Base-by-base conservation (phyloP, 1,284 basidiomycete species). In the Tilletia horrida region DNA sequence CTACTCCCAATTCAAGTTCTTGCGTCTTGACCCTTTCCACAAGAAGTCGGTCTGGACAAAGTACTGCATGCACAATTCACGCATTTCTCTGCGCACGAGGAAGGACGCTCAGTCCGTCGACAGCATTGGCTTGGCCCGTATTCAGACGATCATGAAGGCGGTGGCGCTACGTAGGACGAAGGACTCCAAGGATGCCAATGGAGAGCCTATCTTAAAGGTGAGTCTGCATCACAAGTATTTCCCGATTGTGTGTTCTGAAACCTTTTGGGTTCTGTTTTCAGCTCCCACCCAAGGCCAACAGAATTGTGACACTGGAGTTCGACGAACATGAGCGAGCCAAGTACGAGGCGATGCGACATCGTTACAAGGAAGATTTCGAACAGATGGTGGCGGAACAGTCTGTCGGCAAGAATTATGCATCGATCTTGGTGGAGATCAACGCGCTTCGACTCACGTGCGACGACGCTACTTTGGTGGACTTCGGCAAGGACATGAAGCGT, bases 141-240 rank as follows among this genome's bases (percentile, higher is more conserved):
- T 99, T 23, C 94, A 97, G 83, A 91, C 91, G 48, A 90, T 98
- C 83, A 97, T 99, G 94, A 90, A 92, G 77, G 92, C 91, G 80
- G 90, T 97, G 76, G 95, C 95, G 0, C 87, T 99, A 9, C 92
- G 96, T 9, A 89, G 96, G 45, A 97, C 95, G 23, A 99, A 99
- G 83, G 92, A 97, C 78, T 89, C 89, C 27, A 91, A 87, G 75
- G 86, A 88, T 4, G 86, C 88, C 67, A 88, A 93, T 71, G 96
- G 96, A 31, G 86, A 89, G 77, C 88, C 84, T 69, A 93, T 99
- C 66, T 87, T 99, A 18, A 85, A 88, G 18, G 87, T 81, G 21
- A 59, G 55, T 59, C 8, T 31, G 27, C 9, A 27, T 18, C 16
- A 6, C 45, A 16, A 6, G 45, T 48, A 23, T 40, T 11, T 59